Conservation (phyloP, 2,329 filamentous ascomycete genomes). For the Drechslera avenae region DNA sequence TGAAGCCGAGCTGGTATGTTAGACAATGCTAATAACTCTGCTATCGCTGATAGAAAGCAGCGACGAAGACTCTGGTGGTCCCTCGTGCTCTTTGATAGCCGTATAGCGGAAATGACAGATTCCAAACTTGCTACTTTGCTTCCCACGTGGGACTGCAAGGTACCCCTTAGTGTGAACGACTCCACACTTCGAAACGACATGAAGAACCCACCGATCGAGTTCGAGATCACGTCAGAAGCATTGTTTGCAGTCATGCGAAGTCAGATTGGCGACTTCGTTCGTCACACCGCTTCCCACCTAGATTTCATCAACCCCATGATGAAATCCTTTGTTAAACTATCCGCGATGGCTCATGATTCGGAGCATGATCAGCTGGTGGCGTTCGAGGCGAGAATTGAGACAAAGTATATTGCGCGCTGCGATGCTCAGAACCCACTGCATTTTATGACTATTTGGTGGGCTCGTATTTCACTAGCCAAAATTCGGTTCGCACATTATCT, state of each 20-base stretch:
- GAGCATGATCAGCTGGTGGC: constrained; percentile 34
- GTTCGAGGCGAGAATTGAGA: constrained; percentile 49
- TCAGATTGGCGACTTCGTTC: constrained; percentile 52
- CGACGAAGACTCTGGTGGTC: constrained; percentile 67
- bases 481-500: constrained; percentile 57
- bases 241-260: constrained; percentile 57
- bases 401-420: constrained; percentile 46
- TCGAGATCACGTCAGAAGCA: constrained; percentile 55
- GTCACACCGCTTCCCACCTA: constrained; percentile 51
- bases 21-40: neutral
- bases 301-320: constrained; percentile 54
- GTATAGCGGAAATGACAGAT: constrained; percentile 59
- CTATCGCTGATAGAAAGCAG: constrained; percentile 14
- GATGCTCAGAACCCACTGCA: constrained; percentile 37
- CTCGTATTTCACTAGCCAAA: constrained; percentile 56
- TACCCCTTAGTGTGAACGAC: constrained; percentile 61
- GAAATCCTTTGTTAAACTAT: constrained; percentile 44
- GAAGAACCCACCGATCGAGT: constrained; percentile 47
- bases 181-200: constrained; percentile 50
- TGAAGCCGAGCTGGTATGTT: constrained; percentile 58
- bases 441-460: constrained; percentile 56
- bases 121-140: constrained; percentile 56
- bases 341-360: constrained; percentile 17
- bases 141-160: constrained; percentile 55
- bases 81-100: constrained; percentile 62